Conservation (phyloP, 116 monocot species). For the Phalaenopsis hybrid region DNA sequence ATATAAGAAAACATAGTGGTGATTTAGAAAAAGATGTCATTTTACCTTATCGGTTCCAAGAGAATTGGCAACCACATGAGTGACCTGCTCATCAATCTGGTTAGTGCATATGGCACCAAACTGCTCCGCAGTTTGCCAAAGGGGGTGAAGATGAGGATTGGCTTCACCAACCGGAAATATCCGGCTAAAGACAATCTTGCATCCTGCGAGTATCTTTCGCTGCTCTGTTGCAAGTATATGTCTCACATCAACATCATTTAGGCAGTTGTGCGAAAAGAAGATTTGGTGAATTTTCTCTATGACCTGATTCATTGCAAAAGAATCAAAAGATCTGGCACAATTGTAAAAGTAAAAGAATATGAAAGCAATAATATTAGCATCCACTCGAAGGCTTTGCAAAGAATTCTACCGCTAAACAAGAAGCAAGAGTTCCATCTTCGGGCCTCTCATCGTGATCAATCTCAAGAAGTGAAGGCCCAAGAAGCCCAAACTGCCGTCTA, state of each 20-base stretch:
- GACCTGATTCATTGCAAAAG: conserved; percentile 37
- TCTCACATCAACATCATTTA: conserved; percentile 75
- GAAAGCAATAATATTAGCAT: neutral
- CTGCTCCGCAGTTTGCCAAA: conserved; percentile 96
- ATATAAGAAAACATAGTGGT: neutral
- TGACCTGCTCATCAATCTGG: conserved; percentile 80
- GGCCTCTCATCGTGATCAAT: conserved; percentile 90
- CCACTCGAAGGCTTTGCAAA: neutral
- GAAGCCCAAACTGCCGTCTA: conserved; percentile 87
- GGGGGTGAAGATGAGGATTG: conserved; percentile 80
- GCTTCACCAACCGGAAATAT: conserved; percentile 87
- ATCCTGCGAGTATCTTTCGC: conserved; percentile 68
- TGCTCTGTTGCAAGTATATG: conserved; percentile 88
- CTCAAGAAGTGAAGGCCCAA: conserved; percentile 91
- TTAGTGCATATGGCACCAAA: conserved; percentile 90
- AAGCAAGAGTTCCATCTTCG: conserved; percentile 94
- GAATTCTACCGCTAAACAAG: conserved; percentile 53
- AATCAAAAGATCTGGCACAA: neutral
- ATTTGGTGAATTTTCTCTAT: conserved; percentile 81
- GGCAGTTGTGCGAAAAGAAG: conserved; percentile 63
- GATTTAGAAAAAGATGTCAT: neutral
- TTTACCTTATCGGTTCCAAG: conserved; percentile 89
- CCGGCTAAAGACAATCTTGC: conserved; percentile 81
- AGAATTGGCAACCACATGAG: conserved; percentile 92
- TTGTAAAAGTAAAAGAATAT: neutral